These are phyloP conservation scores for Umbelopsis sp. DNA, from an alignment of 192 early-diverging fungal species.

Conservation along the genomic window DNA sequence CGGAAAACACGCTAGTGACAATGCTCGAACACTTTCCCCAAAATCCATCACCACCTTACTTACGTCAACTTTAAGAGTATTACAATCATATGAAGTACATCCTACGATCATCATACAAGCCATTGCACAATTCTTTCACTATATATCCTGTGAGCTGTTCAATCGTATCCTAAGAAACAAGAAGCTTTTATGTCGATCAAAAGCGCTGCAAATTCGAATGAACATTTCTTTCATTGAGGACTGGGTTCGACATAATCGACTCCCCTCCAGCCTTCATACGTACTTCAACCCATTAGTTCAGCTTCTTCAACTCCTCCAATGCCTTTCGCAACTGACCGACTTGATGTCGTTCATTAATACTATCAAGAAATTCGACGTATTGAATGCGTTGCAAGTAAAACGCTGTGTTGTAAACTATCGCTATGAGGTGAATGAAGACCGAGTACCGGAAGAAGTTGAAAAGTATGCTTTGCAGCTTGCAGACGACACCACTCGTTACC, in stretches of 20 bases:
- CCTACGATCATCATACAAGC: constrained; percentile 71
- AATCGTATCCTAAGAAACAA: constrained; percentile 83
- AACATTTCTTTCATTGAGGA: constrained; percentile 82
- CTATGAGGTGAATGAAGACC: constrained; percentile 86
- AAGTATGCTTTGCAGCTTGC: constrained; percentile 76
- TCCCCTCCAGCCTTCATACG: constrained; percentile 36
- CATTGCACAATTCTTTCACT: constrained; percentile 78
- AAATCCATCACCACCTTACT: constrained; percentile 74
- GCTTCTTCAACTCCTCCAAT: constrained; percentile 81
- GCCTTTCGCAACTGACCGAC: constrained; percentile 73
- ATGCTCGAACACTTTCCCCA: constrained; percentile 51
- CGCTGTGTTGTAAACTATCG: constrained; percentile 76
- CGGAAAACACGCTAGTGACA: constrained; percentile 6
- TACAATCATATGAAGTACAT: constrained; percentile 79
- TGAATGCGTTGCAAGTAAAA: constrained; percentile 76
- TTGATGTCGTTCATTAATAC: constrained; percentile 78
- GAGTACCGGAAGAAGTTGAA: constrained; percentile 71
- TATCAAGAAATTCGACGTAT: constrained; percentile 62
- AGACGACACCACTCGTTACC: constrained; percentile 56
- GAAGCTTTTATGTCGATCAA: constrained; percentile 74
- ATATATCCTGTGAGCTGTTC: constrained; percentile 76
- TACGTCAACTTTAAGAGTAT: constrained; percentile 63
- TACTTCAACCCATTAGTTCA: constrained; percentile 77
- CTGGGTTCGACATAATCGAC: constrained; percentile 76
- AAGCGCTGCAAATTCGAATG: constrained; percentile 83